phyloP scores from a whole-genome alignment of 345 rosid genomes.

The Pugionium dolabratum region DNA sequence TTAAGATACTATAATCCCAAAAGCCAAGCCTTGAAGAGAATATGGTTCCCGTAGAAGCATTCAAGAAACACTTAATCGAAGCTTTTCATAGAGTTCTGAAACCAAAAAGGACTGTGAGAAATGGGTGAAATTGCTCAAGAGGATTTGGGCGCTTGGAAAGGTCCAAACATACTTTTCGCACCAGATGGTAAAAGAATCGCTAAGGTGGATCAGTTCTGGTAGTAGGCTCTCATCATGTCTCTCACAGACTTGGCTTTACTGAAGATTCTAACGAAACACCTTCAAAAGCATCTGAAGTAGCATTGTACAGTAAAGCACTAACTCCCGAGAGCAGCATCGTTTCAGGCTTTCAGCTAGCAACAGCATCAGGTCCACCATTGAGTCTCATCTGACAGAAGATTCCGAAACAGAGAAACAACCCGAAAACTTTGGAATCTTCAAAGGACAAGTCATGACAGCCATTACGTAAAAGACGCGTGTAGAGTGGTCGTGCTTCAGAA shows the following conservation, averaged over 20 bases:
- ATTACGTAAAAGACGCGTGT: constrained; percentile 69
- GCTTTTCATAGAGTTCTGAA: constrained; percentile 50
- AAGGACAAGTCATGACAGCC: constrained; percentile 83
- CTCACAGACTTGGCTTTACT: constrained; percentile 67
- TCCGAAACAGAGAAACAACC: constrained; percentile 52
- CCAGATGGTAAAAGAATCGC: constrained; percentile 53
- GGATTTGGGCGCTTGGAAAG: constrained; percentile 95
- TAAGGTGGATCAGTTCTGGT: constrained; percentile 52
- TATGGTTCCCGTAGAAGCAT: constrained; percentile 57
- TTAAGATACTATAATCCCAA: constrained; percentile 52
- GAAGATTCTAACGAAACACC: constrained; percentile 41
- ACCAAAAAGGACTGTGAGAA: constrained; percentile 67
- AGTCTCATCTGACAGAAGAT: constrained; percentile 54
- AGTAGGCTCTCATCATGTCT: constrained; percentile 66
- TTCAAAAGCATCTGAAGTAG: constrained; percentile 44
- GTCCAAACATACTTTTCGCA: constrained; percentile 85
- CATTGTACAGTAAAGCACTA: constrained; percentile 53
- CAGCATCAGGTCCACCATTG: constrained; percentile 79
- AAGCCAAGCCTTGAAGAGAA: constrained; percentile 38
- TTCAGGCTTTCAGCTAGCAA: constrained; percentile 88
- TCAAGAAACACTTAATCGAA: constrained; percentile 56
- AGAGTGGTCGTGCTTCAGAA: constrained; percentile 71
- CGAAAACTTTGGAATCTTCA: constrained; percentile 67
- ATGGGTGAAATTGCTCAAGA: constrained; percentile 66
- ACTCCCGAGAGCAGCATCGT: constrained; percentile 72